Base-by-base conservation (phyloP, 2,329 filamentous ascomycete genomes). In the Cercospora sesami region DNA sequence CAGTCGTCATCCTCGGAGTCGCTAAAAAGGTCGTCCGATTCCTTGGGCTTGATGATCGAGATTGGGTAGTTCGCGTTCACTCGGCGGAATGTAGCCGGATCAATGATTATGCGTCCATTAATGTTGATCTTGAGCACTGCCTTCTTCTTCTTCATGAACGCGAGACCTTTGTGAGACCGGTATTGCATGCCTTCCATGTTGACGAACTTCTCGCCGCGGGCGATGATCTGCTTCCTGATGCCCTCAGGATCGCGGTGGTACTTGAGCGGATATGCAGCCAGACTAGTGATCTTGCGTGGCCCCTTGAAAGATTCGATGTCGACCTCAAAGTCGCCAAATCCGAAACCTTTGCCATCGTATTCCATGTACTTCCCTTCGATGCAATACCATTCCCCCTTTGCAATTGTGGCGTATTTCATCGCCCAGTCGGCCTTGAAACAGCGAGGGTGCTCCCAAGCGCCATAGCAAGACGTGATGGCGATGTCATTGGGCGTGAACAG, bases 401-500 rank as follows among this genome's bases (percentile, higher is more conserved):
- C 85, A 74, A 94, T 87, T 39, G 85, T 87, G 53, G 80, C 83
- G 60, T 91, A 89, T 72, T 92, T 91, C 74, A 89, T 89, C 0
- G 90, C 89, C 71, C 89, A 86, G 68, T 94, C 91, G 1, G 94
- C 88, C 77, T 91, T 93, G 85, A 96, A 94, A 9, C 91, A 90
- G 16, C 92, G 87, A 1, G 92, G 91, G 73, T 95, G 89, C 45
- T 94, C 91, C 14, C 84, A 81, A 39, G 87, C 89, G 3, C 91
- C 91, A 70, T 96, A 96, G 0, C 91, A 94, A 0, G 88, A 87
- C 0, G 90, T 83, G 77, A 90, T 94, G 0, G 88, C 90, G 21
- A 96, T 86, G 0, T 91, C 93, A 74, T 93, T 91, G 0, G 93
- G 93, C 75, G 95, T 96, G 86, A 91, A 96, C 3, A 97, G 81